phyloP scores from a whole-genome alignment of 2,329 filamentous ascomycete species.

The Aureobasidium uvarum region DNA sequence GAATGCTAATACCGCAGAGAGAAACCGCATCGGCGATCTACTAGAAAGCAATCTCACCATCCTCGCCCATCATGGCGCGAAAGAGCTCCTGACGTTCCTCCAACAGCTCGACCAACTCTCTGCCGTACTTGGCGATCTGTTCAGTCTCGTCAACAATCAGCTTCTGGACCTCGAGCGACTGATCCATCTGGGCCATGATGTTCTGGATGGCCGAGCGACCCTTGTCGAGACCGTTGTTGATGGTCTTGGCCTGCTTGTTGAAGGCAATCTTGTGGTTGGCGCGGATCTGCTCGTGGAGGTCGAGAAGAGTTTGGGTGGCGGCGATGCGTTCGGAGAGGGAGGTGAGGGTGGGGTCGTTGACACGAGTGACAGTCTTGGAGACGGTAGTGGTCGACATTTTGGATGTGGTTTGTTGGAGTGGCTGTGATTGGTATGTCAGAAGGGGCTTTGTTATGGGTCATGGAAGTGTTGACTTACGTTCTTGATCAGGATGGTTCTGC shows the following conservation, averaged over 20 bases:
- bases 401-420: neutral
- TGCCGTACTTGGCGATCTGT: neutral
- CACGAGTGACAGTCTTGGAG: neutral
- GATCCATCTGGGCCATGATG: neutral
- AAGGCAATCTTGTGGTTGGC: neutral
- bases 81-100: neutral
- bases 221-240: neutral
- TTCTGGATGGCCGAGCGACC: neutral
- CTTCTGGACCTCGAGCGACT: neutral
- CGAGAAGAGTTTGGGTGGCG: neutral
- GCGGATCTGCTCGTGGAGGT: neutral
- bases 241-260: neutral
- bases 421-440: neutral
- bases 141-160: neutral
- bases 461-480: neutral
- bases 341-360: neutral
- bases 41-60: neutral
- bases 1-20: neutral
- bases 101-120: neutral
- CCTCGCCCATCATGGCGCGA: neutral
- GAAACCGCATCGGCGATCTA: neutral
- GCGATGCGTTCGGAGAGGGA: conserved; percentile 4
- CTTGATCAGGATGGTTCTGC: neutral
- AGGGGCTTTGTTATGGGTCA: neutral
- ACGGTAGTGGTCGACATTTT: neutral